A percentile compares a stretch with the other conserved stretches of the same genome.
phyloP scores from a whole-genome alignment of 2,329 filamentous ascomycete species.

The Epichloe hybrida region DNA sequence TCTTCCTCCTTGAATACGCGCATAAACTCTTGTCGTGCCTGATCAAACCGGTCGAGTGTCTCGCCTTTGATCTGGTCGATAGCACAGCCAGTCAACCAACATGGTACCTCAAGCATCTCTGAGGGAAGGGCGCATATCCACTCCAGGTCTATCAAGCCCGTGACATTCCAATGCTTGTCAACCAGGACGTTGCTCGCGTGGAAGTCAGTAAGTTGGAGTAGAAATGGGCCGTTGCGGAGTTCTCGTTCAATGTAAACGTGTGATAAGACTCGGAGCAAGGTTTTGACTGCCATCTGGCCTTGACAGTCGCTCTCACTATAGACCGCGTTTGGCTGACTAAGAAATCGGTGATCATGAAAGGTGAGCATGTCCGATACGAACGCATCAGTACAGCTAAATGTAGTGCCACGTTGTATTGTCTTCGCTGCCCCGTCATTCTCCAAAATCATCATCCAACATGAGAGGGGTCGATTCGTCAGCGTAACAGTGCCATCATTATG shows the following conservation, averaged over 20 bases:
- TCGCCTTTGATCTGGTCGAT: no score
- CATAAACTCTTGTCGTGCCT: no score
- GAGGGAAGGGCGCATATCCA: no score
- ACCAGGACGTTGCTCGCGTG: slow-evolving; percentile 22
- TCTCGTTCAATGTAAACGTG: slow-evolving; percentile 8
- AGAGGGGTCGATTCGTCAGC: slow-evolving; percentile 19
- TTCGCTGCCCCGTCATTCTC: slow-evolving; percentile 21
- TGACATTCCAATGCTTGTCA: slow-evolving; percentile 19
- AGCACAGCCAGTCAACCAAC: no score
- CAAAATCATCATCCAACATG: slow-evolving; percentile 13
- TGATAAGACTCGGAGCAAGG: slow-evolving; percentile 12
- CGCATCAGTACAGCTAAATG: slow-evolving; percentile 17
- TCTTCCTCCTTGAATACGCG: no score
- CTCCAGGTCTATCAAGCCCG: no score
- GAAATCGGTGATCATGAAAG: slow-evolving; percentile 12
- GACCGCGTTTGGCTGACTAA: slow-evolving; percentile 13
- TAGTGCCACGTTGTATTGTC: slow-evolving; percentile 15
- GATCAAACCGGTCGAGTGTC: no score
- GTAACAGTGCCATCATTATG: slow-evolving; percentile 15
- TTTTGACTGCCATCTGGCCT: slow-evolving; percentile 14
- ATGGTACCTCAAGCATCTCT: no score
- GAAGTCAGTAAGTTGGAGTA: slow-evolving; percentile 18
- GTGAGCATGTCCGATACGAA: slow-evolving; percentile 14
- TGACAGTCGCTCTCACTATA: slow-evolving; percentile 5
- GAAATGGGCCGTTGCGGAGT: slow-evolving; percentile 14